phyloP scores from a whole-genome alignment of 129 eudicot species.

The Smallanthus sonchifolius region DNA sequence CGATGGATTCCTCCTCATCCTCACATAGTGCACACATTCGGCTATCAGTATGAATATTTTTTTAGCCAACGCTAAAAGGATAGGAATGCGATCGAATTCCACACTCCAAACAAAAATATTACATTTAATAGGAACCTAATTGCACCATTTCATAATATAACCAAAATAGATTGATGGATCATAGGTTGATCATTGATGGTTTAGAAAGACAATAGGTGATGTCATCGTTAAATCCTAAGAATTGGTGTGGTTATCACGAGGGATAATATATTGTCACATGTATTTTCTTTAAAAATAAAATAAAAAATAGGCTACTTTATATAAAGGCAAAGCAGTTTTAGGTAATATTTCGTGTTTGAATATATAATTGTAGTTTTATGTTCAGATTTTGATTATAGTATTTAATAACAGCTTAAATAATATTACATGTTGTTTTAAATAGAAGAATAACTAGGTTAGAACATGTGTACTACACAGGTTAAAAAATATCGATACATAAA shows the following conservation, averaged over 20 bases:
- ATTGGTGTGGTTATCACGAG: background rate
- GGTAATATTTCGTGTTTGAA: background rate
- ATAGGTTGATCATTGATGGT: no score
- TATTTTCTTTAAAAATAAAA: background rate
- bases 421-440: background rate
- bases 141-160: no score
- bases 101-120: no score
- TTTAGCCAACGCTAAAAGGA: no score
- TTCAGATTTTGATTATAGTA: background rate
- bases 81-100: no score
- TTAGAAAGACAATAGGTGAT: background rate
- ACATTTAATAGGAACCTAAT: no score
- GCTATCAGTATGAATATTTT: no score
- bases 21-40: no score
- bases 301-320: background rate
- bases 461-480: no score
- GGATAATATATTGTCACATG: slow-evolving; percentile 8
- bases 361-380: background rate
- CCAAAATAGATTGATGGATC: no score
- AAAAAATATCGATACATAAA: no score
- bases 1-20: no score
- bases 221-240: background rate
- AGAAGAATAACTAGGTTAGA: background rate
- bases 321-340: background rate
- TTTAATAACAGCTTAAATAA: background rate